Percentiles rank a stretch among this genome's conserved stretches.
These are phyloP conservation scores for Nephelium lappaceum DNA, from an alignment of 345 rosid genomes.

Conservation along the genomic window DNA sequence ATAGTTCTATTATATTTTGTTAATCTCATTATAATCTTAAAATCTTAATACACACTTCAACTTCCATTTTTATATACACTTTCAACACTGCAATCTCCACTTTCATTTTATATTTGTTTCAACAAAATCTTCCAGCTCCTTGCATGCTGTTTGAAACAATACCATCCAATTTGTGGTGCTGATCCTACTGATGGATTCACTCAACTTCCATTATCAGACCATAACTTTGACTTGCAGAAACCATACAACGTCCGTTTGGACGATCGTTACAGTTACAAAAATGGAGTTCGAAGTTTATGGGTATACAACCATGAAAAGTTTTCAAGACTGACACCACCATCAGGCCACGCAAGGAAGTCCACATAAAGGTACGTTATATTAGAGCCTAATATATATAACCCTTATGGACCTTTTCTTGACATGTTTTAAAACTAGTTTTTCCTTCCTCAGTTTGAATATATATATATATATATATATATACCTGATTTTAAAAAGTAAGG, in stretches of 20 bases:
- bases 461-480: no score
- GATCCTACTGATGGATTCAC: slow-evolving; percentile 46
- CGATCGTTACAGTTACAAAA: slow-evolving; percentile 30
- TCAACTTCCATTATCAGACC: slow-evolving; percentile 21
- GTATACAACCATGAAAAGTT: slow-evolving; percentile 43
- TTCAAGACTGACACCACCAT: slow-evolving; percentile 30
- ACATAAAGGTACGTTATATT: slow-evolving; percentile 17
- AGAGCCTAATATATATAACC: no score
- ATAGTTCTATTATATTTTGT: no score
- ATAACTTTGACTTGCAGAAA: slow-evolving; percentile 36
- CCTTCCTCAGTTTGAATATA: no score
- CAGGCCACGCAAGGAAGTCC: slow-evolving; percentile 38
- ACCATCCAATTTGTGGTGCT: not conserved
- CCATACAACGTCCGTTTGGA: slow-evolving; percentile 32
- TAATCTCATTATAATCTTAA: no score
- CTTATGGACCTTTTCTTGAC: no score
- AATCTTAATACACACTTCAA: no score
- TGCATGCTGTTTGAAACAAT: not conserved
- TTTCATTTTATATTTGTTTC: no score
- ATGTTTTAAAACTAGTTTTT: no score
- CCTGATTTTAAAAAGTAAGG: no score
- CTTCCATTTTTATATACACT: no score
- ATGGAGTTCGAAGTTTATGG: slow-evolving; percentile 38
- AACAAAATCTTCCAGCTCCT: slow-evolving; percentile 1
- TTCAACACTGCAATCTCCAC: no score